phyloP scores from a whole-genome alignment of 108 stramenopile species.

The Cyclostephanos tholiformis region DNA sequence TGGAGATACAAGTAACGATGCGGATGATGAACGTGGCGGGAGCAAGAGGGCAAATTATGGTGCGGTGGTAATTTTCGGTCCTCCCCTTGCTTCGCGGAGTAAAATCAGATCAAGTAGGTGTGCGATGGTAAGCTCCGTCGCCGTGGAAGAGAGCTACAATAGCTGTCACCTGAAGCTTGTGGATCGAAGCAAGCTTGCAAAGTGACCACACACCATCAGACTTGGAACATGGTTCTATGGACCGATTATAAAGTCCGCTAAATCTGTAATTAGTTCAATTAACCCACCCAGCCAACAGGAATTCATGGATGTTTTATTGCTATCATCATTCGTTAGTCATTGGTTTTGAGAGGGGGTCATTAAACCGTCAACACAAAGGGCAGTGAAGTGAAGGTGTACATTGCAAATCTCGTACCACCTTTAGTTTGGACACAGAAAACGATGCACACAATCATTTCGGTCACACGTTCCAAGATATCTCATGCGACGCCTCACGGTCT shows the following conservation, averaged over 20 bases:
- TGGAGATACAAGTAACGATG: conserved; percentile 5
- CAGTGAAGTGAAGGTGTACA: too few relatives aligned
- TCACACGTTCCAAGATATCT: conserved; percentile 28
- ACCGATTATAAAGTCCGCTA: background rate
- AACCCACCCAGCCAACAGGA: too few relatives aligned
- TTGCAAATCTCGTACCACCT: background rate
- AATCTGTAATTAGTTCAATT: too few relatives aligned
- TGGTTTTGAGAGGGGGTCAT: too few relatives aligned
- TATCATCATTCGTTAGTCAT: too few relatives aligned
- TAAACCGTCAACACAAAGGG: too few relatives aligned
- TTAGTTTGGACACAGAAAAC: background rate
- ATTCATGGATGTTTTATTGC: too few relatives aligned
- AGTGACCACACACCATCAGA: background rate
- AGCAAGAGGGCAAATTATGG: conserved; percentile 14
- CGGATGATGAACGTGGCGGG: background rate
- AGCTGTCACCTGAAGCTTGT: conserved; percentile 13
- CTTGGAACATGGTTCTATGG: background rate
- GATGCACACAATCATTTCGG: background rate
- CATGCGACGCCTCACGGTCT: conserved; percentile 9
- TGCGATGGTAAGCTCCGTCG: conserved; percentile 19
- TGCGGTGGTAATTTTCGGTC: conserved; percentile 35
- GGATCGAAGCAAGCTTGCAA: background rate
- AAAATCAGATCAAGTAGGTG: conserved; percentile 18
- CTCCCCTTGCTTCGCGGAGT: background rate
- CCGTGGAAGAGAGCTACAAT: conserved; percentile 25